Evolutionary conservation across 441 rosid genomes (phyloP).

Genomic region (Aleurites moluccanus): DNA sequence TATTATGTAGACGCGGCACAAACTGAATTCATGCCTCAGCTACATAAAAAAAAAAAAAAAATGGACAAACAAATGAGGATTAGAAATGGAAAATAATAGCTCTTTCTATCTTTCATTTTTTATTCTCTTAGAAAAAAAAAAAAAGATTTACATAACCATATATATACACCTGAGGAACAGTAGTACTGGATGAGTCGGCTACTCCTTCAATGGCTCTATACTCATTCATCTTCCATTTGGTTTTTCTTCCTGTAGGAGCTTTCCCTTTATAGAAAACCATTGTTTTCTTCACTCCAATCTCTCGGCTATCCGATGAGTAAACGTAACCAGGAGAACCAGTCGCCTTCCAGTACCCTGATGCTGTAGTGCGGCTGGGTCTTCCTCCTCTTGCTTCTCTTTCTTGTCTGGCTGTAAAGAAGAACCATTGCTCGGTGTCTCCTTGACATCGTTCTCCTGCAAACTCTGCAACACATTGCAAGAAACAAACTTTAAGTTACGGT

Average conservation of each 20-base stretch:
- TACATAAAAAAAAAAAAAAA: constrained; percentile 34
- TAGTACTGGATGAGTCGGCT: constrained; percentile 27
- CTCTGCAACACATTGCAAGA: constrained; percentile 40
- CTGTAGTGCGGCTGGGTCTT: constrained; percentile 59
- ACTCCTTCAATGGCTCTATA: constrained; percentile 60
- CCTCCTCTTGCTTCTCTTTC: constrained; percentile 80
- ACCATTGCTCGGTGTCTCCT: constrained; percentile 81
- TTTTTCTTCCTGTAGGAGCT: constrained; percentile 71
- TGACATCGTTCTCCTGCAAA: constrained; percentile 50
- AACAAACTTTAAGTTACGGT: neutral
- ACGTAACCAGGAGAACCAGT: constrained; percentile 78
- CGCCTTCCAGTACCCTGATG: constrained; percentile 80
- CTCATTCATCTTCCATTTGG: constrained; percentile 86
- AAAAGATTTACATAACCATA: neutral
- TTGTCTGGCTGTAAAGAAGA: constrained; percentile 70
- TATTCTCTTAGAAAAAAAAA: too few species aligned
- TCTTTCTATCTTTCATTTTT: too few species aligned
- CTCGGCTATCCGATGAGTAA: constrained; percentile 50
- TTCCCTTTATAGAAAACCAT: constrained; percentile 83
- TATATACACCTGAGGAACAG: constrained; percentile 46
- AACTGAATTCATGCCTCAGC: constrained; percentile 72
- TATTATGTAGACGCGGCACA: constrained; percentile 67
- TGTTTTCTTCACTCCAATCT: constrained; percentile 72
- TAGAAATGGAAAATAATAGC: constrained; percentile 2
- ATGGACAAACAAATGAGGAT: constrained; percentile 10